These are phyloP conservation scores for Coemansia sp. DNA, from an alignment of 192 early-diverging fungal species.

Conservation along the genomic window DNA sequence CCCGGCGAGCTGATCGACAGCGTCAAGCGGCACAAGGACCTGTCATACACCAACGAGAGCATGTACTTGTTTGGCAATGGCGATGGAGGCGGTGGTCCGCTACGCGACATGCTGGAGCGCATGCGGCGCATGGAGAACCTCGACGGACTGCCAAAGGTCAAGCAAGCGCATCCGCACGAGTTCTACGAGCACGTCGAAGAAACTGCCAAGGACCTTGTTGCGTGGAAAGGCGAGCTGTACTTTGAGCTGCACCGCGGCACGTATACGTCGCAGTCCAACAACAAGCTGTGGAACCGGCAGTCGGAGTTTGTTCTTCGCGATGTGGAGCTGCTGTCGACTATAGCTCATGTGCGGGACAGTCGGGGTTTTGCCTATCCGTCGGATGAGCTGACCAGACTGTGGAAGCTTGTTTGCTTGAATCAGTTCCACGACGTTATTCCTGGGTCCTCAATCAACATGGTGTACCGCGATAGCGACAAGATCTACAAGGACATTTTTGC, in stretches of 20 bases:
- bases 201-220: slow-evolving; percentile 62
- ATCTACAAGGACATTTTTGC: slow-evolving; percentile 31
- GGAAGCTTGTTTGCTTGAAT: slow-evolving; percentile 87
- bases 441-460: slow-evolving; percentile 84
- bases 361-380: slow-evolving; percentile 63
- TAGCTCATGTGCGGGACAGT: slow-evolving; percentile 29
- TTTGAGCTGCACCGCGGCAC: slow-evolving; percentile 98
- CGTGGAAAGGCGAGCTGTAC: slow-evolving; percentile 95
- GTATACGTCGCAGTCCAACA: slow-evolving; percentile 84
- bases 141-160: slow-evolving; percentile 71
- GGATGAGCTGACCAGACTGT: slow-evolving; percentile 70
- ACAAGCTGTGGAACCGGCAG: slow-evolving; percentile 81
- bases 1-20: slow-evolving; percentile 62
- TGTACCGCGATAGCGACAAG: slow-evolving; percentile 79
- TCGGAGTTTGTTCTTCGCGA: slow-evolving; percentile 81
- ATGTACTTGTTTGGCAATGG: slow-evolving; percentile 90
- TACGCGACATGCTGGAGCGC: slow-evolving; percentile 78
- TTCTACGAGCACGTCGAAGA: slow-evolving; percentile 83
- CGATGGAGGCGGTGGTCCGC: slow-evolving; percentile 93
- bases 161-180: slow-evolving; percentile 68
- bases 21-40: slow-evolving; percentile 83
- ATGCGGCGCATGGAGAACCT: slow-evolving; percentile 69
- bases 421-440: slow-evolving; percentile 98
- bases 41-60: slow-evolving; percentile 76
- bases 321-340: slow-evolving; percentile 69